Base-by-base conservation (phyloP, 2,329 filamentous ascomycete genomes). In the Aspergillus carbonarius region DNA sequence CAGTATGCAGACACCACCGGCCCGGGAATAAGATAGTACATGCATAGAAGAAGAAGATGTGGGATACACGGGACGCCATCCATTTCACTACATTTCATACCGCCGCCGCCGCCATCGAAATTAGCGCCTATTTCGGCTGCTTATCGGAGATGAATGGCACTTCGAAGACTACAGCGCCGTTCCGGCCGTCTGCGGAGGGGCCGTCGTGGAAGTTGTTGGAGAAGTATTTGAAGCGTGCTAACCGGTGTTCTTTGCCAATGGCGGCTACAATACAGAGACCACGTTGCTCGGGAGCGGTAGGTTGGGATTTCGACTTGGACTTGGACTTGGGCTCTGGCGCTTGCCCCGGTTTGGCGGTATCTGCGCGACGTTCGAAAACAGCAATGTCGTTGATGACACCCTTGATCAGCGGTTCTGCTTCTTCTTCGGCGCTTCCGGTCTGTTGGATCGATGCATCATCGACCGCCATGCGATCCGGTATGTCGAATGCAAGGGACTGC, bases 381-480 rank as follows among this genome's bases (percentile, higher is more conserved):
- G 90, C 86, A 59, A 99, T 88, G 66, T 91, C 92, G 71, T 98
- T 99, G 65, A 99, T 82, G 7, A 98, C 82, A 42, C 95, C 95
- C 67, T 84, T 85, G 55, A 92, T 81, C 17, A 76, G 70, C 10
- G 74, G 73, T 59, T 68, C 69, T 17, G 58, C 65, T 40, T 69
- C 60, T 42, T 65, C 56, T 23, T 60, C 50, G n/a, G 65, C 55
- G 8, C 65, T 30, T 23, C 34, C 62, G 27, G 58, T 57, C 12
- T 58, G 58, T 57, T 63, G 30, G n/a, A 68, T 49, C 47, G 55
- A 23, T 49, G 50, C 48, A 15, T 63, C 50, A 37, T 71, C 65
- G 5, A 65, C 50, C 59, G 55, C 59, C 70, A 60, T 66, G 54
- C 42, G 61, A 37, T 71, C 68, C 25, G 62, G 64, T 5, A 59